Evolutionary conservation across 176 grass and related monocot genomes (phyloP).

Genomic region (Hordeum marinum): DNA sequence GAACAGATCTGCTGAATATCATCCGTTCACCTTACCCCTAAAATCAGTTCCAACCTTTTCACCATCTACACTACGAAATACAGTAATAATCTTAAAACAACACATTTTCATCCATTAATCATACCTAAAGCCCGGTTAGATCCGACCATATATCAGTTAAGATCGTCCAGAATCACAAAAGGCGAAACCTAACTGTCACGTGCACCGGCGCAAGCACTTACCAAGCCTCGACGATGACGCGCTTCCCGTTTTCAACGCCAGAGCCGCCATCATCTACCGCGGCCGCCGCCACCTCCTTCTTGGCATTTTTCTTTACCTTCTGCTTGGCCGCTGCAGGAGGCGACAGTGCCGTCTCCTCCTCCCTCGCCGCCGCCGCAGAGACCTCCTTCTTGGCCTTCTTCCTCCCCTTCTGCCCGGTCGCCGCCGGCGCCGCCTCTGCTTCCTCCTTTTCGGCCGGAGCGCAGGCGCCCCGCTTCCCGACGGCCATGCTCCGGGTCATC

Average conservation of each 20-base stretch:
- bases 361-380: neutral
- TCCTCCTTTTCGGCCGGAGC: neutral
- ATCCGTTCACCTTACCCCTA: neutral
- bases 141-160: neutral
- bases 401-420: neutral
- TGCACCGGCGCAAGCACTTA: neutral
- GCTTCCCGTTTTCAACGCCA: neutral
- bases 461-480: neutral
- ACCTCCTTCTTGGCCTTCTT: constrained; percentile 13
- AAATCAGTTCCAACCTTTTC: neutral
- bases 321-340: neutral
- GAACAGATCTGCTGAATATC: neutral
- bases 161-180: neutral
- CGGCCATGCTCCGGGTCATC: constrained; percentile 5
- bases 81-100: neutral
- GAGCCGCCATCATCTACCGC: neutral
- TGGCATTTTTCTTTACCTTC: neutral
- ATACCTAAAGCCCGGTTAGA: neutral
- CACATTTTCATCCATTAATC: neutral
- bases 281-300: neutral
- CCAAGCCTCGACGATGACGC: constrained; percentile 7
- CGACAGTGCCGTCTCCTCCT: neutral
- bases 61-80: neutral
- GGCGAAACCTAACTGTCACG: neutral
- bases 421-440: neutral